These are phyloP conservation scores for Trichosporon faecale DNA, from an alignment of 1,284 basidiomycete species.

Conservation along the genomic window DNA sequence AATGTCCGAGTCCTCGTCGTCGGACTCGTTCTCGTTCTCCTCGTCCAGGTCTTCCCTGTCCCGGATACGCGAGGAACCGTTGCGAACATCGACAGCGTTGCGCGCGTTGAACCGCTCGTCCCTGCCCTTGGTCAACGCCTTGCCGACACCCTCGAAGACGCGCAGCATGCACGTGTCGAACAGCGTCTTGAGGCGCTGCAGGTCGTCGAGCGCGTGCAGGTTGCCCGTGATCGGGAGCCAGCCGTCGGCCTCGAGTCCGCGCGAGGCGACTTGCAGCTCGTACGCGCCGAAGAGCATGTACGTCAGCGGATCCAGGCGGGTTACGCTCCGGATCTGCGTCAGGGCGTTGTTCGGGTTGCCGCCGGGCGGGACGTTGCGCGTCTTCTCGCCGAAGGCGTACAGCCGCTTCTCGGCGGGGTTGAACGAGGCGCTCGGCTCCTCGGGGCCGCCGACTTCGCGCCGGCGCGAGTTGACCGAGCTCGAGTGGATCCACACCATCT, in stretches of 20 bases:
- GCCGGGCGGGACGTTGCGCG: slow-evolving; percentile 59
- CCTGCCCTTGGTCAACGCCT: slow-evolving; percentile 34
- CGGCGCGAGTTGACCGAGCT: slow-evolving; percentile 81
- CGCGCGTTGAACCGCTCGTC: slow-evolving; percentile 33
- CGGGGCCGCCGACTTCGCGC: slow-evolving; percentile 57
- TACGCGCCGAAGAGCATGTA: slow-evolving; percentile 92
- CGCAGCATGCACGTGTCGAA: slow-evolving; percentile 84
- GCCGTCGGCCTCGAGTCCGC: slow-evolving; percentile 78
- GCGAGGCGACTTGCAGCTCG: slow-evolving; percentile 64
- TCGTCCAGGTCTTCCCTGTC: slow-evolving; percentile 40
- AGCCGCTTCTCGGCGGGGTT: slow-evolving; percentile 67
- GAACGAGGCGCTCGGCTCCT: slow-evolving; percentile 52
- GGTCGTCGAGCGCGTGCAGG: slow-evolving; percentile 72
- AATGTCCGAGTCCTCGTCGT: slow-evolving; percentile 60
- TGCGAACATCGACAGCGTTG: slow-evolving; percentile 20
- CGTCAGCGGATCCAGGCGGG: slow-evolving; percentile 81
- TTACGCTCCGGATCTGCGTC: slow-evolving; percentile 67
- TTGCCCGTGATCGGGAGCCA: slow-evolving; percentile 87
- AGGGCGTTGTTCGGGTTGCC: slow-evolving; percentile 36
- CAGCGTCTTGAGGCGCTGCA: slow-evolving; percentile 75
- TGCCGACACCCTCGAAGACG: slow-evolving; percentile 81
- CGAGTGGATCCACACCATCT: slow-evolving; percentile 65
- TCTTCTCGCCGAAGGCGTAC: slow-evolving; percentile 81
- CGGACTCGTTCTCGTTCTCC: slow-evolving; percentile 56
- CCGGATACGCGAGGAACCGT: slow-evolving; percentile 28